These are phyloP conservation scores for Monilinia aucupariae DNA, from an alignment of 2,329 filamentous ascomycete species.

Conservation along the genomic window DNA sequence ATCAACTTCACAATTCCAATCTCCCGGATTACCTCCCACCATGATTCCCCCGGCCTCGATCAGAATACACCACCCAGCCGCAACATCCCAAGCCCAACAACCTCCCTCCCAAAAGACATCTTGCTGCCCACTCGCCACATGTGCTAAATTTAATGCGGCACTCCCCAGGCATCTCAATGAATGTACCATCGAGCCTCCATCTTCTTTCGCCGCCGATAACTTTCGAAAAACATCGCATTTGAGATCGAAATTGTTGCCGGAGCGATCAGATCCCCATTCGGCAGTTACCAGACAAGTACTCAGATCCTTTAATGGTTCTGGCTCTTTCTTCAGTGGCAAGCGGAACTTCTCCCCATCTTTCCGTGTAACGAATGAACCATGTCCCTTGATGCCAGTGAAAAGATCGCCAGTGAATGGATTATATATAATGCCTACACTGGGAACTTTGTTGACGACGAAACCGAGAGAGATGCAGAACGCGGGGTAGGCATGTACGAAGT, in stretches of 20 bases:
- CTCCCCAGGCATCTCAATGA: conserved; percentile 64
- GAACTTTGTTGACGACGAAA: conserved; percentile 55
- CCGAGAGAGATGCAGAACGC: conserved; percentile 73
- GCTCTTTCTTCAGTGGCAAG: conserved; percentile 45
- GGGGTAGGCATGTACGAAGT: conserved; percentile 73
- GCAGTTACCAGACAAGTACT: conserved; percentile 59
- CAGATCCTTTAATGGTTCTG: conserved; percentile 55
- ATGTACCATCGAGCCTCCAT: conserved; percentile 72
- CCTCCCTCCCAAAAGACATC: conserved; percentile 80
- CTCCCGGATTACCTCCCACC: conserved; percentile 66
- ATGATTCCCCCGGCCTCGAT: conserved; percentile 68
- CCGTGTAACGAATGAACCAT: conserved; percentile 54
- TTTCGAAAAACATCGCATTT: conserved; percentile 62
- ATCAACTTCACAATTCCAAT: conserved; percentile 60
- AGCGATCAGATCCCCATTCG: conserved; percentile 67
- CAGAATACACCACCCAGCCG: conserved; percentile 73
- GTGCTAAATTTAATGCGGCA: conserved; percentile 70
- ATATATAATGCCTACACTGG: conserved; percentile 70
- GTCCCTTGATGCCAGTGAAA: conserved; percentile 62
- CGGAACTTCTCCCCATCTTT: conserved; percentile 37
- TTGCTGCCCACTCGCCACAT: conserved; percentile 63
- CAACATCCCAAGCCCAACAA: conserved; percentile 82
- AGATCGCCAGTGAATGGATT: conserved; percentile 69
- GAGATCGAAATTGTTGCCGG: conserved; percentile 64
- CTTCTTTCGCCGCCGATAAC: conserved; percentile 52